A percentile compares a stretch with the other conserved stretches of the same genome.
These are phyloP conservation scores for Choanephora cucurbitarum DNA, from an alignment of 371 early-diverging fungal genomes.

Conservation along the genomic window DNA sequence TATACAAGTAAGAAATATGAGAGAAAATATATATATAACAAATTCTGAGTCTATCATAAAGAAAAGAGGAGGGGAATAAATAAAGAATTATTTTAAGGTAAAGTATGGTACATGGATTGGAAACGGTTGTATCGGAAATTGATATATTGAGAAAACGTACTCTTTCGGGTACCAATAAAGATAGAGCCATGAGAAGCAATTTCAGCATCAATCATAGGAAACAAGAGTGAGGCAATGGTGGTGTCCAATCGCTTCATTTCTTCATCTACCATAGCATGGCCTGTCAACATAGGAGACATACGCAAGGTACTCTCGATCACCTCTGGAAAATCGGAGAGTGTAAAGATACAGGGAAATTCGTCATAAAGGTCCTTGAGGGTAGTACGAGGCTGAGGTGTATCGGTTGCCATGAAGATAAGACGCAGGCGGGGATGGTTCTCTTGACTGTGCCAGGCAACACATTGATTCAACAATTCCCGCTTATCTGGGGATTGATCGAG, in stretches of 20 bases:
- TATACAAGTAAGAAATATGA: too few species aligned
- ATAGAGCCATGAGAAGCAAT: slow-evolving; percentile 39
- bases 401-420: slow-evolving; percentile 60
- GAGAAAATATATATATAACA: too few species aligned
- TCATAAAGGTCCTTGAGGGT: slow-evolving; percentile 38
- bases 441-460: slow-evolving; percentile 10
- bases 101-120: slow-evolving; percentile 23
- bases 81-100: too few species aligned
- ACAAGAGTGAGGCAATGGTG: slow-evolving; percentile 19
- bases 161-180: slow-evolving; percentile 48
- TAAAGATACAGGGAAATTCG: slow-evolving; percentile 55
- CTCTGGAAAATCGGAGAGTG: slow-evolving; percentile 53
- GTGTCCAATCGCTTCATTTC: slow-evolving; percentile 14
- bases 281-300: slow-evolving; percentile 22
- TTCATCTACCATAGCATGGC: slow-evolving; percentile 15
- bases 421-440: slow-evolving; percentile 32
- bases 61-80: too few species aligned
- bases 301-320: slow-evolving; percentile 26
- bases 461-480: slow-evolving; percentile 12
- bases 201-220: slow-evolving; percentile 54
- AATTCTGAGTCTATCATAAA: too few species aligned
- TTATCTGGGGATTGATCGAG: slow-evolving; percentile 2
- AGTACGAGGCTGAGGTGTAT: slow-evolving; percentile 51
- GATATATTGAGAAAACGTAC: slow-evolving; percentile 51
- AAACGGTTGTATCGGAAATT: slow-evolving; percentile 32